Evolutionary conservation across 83 land plant species (phyloP).

Genomic region (Diphasiastrum complanatum): DNA sequence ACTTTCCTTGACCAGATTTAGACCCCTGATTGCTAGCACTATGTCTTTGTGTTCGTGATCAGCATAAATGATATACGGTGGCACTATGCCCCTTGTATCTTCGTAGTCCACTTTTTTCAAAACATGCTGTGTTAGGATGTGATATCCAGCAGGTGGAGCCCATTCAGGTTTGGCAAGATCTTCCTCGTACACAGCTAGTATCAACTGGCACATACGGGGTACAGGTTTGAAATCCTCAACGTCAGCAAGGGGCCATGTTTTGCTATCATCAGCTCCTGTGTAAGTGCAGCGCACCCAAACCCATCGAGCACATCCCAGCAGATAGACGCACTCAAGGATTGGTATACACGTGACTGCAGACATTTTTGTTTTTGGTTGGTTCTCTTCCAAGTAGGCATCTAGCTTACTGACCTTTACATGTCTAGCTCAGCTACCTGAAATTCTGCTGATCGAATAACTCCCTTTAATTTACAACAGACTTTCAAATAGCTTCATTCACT

Average conservation of each 20-base stretch:
- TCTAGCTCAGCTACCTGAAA: too few species aligned
- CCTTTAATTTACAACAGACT: too few species aligned
- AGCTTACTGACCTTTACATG: too few species aligned
- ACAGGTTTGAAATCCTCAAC: constrained; percentile 43
- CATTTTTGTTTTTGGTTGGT: too few species aligned
- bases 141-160: constrained; percentile 46
- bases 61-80: constrained; percentile 73
- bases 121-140: constrained; percentile 40
- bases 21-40: constrained; percentile 70
- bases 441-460: too few species aligned
- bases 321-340: constrained; percentile 31
- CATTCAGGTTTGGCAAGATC: constrained; percentile 43
- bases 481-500: too few species aligned
- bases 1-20: constrained; percentile 54
- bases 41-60: constrained; percentile 58
- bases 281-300: constrained; percentile 48
- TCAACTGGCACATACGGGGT: constrained; percentile 41
- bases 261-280: constrained; percentile 47
- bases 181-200: constrained; percentile 55
- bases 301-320: constrained; percentile 41
- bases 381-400: too few species aligned
- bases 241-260: constrained; percentile 38
- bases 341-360: too few species aligned
- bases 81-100: constrained; percentile 42
- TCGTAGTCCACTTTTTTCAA: constrained; percentile 40